These are phyloP conservation scores for Hyphopichia burtonii DNA, from an alignment of 1,139 yeast species.

Conservation along the genomic window DNA sequence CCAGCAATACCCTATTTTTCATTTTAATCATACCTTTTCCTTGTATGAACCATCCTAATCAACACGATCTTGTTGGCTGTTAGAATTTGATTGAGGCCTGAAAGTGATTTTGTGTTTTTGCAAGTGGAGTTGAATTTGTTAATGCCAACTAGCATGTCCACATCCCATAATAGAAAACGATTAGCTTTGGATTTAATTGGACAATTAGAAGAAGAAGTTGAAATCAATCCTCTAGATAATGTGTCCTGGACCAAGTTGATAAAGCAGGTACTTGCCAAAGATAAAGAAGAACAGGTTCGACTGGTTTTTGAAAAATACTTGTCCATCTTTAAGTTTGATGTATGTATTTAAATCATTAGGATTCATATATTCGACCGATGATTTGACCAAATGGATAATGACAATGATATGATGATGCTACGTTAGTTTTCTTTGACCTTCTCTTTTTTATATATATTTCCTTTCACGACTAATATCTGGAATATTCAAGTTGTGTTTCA, in stretches of 20 bases:
- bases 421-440: not conserved
- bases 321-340: conserved; percentile 59
- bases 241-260: conserved; percentile 58
- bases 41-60: not conserved
- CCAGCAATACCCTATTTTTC: not conserved
- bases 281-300: conserved; percentile 63
- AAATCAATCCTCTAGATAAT: conserved; percentile 56
- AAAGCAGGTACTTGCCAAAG: conserved; percentile 53
- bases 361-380: not conserved
- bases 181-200: conserved; percentile 51
- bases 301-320: conserved; percentile 62
- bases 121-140: too few relatives aligned
- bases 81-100: not conserved
- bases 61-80: not conserved
- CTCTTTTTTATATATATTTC: not conserved
- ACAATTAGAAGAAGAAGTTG: conserved; percentile 58
- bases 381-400: not conserved
- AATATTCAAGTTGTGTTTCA: not conserved
- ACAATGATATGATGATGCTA: not conserved
- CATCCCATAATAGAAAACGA: conserved; percentile 27
- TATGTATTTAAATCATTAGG: conserved; percentile 14
- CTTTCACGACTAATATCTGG: not conserved
- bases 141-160: conserved; percentile 1
- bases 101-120: too few relatives aligned
- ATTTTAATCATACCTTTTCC: not conserved